Evolutionary conservation across 768 basidiomycete genomes (phyloP).

Genomic region (Leucosporidium scottii): DNA sequence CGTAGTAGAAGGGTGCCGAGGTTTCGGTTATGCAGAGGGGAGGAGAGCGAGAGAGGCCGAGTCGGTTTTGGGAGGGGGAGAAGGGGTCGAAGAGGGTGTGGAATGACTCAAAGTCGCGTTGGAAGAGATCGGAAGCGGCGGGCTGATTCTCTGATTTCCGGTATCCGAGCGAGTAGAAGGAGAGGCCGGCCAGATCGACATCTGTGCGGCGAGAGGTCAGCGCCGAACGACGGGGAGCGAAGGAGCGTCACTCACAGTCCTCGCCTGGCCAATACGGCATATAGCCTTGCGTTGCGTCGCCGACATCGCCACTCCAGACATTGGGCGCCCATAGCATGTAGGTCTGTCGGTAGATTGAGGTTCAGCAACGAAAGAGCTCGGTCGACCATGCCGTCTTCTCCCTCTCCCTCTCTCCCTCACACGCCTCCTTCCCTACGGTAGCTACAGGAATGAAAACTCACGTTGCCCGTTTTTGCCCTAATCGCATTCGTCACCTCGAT

Average conservation of each 20-base stretch:
- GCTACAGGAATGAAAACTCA: background rate
- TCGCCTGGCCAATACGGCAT: conserved; percentile 29
- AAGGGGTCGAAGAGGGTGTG: conserved; percentile 22
- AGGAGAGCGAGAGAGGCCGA: conserved; percentile 13
- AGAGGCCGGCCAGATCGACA: conserved; percentile 30
- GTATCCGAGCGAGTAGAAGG: conserved; percentile 25
- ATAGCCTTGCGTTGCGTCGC: conserved; percentile 22
- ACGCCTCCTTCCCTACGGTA: no score
- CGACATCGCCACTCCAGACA: conserved; percentile 12
- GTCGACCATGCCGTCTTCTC: no score
- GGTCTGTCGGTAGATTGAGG: background rate
- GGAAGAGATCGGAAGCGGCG: conserved; percentile 8
- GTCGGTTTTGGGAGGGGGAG: conserved; percentile 1
- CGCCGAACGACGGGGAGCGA: background rate
- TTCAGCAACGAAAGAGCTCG: background rate
- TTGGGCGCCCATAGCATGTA: conserved; percentile 32
- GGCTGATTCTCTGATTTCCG: conserved; percentile 11
- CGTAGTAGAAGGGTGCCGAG: conserved; percentile 26
- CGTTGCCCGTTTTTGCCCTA: conserved; percentile 15
- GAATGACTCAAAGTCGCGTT: conserved; percentile 11
- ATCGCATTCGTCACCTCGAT: conserved; percentile 10
- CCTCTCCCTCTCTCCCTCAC: no score
- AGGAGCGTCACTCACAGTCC: conserved; percentile 7
- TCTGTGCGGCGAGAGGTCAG: background rate
- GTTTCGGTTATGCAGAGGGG: conserved; percentile 28